phyloP scores from a whole-genome alignment of 345 rosid species.

The Crucihimalaya himalaica region DNA sequence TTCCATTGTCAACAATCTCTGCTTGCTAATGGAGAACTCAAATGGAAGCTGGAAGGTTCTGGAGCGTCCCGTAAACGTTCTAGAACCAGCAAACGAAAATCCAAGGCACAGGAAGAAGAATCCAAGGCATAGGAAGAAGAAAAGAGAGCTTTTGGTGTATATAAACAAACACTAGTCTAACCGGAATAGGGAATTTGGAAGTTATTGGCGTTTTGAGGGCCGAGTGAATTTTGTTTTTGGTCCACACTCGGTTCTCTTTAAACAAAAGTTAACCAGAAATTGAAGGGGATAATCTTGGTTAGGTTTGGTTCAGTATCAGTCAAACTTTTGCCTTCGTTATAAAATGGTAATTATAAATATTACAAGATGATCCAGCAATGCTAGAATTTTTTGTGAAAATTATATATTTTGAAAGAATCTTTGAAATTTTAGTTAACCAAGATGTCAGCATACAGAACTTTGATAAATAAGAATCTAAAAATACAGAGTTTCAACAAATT shows the following conservation, averaged over 20 bases:
- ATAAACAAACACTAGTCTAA: slow-evolving; percentile 20
- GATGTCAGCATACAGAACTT: no score
- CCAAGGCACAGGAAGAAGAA: slow-evolving; percentile 38
- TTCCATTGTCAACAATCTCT: slow-evolving; percentile 44
- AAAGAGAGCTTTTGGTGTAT: slow-evolving; percentile 1
- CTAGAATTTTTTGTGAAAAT: neutral
- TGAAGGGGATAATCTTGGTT: slow-evolving; percentile 5
- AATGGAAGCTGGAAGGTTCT: slow-evolving; percentile 45
- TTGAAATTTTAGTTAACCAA: no score
- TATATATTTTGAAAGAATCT: no score
- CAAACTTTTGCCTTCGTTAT: slow-evolving; percentile 16
- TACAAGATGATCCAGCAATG: neutral
- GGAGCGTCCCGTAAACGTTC: slow-evolving; percentile 58
- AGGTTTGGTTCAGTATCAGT: neutral
- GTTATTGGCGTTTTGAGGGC: slow-evolving; percentile 33
- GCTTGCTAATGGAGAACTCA: slow-evolving; percentile 53
- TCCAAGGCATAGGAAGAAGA: slow-evolving; percentile 43
- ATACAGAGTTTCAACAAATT: neutral
- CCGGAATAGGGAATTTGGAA: slow-evolving; percentile 10
- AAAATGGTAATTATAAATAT: neutral
- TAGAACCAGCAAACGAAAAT: slow-evolving; percentile 53
- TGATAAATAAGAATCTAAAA: neutral
- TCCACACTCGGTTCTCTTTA: slow-evolving; percentile 55
- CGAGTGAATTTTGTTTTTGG: slow-evolving; percentile 69
- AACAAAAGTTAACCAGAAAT: slow-evolving; percentile 8